Percentiles rank a stretch among this genome's conserved stretches.
These are phyloP conservation scores for Tolypocladium tundrense DNA, from an alignment of 2,329 filamentous ascomycete species.

Conservation along the genomic window DNA sequence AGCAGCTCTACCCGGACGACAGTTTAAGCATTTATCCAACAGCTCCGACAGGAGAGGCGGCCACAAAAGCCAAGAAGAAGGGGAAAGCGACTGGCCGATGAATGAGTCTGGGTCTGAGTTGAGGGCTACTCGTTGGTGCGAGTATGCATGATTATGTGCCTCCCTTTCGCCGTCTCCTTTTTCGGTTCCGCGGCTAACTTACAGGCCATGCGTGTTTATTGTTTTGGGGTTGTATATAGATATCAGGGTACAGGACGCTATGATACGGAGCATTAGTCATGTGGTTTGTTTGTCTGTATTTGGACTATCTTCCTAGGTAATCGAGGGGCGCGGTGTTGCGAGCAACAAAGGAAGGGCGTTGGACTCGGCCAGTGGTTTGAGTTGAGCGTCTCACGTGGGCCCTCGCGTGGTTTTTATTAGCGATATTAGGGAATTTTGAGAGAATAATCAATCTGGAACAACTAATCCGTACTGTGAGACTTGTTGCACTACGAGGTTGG, in stretches of 20 bases:
- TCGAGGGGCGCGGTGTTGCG: neutral
- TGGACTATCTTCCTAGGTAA: neutral
- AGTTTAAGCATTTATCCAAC: conserved; percentile 37
- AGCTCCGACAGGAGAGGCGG: conserved; percentile 20
- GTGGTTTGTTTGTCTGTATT: neutral
- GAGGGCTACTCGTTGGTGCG: neutral
- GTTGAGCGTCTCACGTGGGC: neutral
- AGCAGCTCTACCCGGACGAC: conserved; percentile 62
- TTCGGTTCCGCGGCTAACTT: too few species aligned
- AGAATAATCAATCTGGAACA: neutral
- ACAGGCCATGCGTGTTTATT: neutral
- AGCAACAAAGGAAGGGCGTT: neutral
- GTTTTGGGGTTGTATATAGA: conserved; percentile 3
- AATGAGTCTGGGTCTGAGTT: neutral
- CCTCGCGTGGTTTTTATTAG: neutral
- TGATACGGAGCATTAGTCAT: neutral
- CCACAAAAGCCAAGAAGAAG: conserved; percentile 18
- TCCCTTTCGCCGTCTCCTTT: neutral
- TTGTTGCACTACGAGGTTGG: neutral
- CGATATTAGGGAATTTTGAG: neutral
- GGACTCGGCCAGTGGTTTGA: neutral
- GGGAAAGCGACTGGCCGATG: conserved; percentile 13
- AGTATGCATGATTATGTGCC: neutral
- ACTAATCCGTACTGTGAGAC: neutral
- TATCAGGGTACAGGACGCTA: neutral